These are phyloP conservation scores for Thelonectria rubi DNA, from an alignment of 2,329 filamentous ascomycete genomes.

Conservation along the genomic window DNA sequence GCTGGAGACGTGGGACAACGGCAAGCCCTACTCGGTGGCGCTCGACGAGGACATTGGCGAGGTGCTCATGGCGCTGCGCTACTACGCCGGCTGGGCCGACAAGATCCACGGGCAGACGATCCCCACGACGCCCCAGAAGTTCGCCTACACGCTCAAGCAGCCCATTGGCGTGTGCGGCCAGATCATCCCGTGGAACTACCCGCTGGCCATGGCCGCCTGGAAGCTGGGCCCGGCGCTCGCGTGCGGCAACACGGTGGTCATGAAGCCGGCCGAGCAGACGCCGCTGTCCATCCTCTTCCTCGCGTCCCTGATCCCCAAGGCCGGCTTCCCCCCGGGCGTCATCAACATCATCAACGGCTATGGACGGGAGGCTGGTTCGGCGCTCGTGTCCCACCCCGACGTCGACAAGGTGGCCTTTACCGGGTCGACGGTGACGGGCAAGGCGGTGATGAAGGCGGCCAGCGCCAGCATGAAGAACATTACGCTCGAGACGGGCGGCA, in stretches of 20 bases:
- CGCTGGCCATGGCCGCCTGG: conserved; percentile 75
- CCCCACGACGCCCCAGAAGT: conserved; percentile 67
- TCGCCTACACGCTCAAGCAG: conserved; percentile 75
- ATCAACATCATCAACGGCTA: conserved; percentile 76
- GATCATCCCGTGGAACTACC: conserved; percentile 81
- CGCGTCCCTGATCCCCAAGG: conserved; percentile 70
- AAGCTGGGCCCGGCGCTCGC: conserved; percentile 74
- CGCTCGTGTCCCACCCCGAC: conserved; percentile 68
- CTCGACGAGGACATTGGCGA: conserved; percentile 68
- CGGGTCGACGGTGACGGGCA: conserved; percentile 72
- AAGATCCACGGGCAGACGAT: conserved; percentile 78
- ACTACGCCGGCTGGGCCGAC: conserved; percentile 77
- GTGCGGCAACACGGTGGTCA: conserved; percentile 66
- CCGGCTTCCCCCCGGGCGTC: conserved; percentile 77
- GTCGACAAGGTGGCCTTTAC: conserved; percentile 80
- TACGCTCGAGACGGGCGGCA: conserved; percentile 67
- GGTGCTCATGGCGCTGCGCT: conserved; percentile 57
- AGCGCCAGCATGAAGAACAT: conserved; percentile 67
- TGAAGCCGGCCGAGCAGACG: conserved; percentile 71
- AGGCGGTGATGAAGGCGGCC: conserved; percentile 74
- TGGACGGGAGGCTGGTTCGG: conserved; percentile 70
- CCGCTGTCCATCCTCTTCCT: conserved; percentile 68
- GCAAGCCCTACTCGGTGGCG: conserved; percentile 69
- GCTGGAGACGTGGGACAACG: conserved; percentile 82
- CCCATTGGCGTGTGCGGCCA: conserved; percentile 74